Evolutionary conservation across 2,329 filamentous ascomycete genomes (phyloP).

Genomic region (Raffaelea albimanens): DNA sequence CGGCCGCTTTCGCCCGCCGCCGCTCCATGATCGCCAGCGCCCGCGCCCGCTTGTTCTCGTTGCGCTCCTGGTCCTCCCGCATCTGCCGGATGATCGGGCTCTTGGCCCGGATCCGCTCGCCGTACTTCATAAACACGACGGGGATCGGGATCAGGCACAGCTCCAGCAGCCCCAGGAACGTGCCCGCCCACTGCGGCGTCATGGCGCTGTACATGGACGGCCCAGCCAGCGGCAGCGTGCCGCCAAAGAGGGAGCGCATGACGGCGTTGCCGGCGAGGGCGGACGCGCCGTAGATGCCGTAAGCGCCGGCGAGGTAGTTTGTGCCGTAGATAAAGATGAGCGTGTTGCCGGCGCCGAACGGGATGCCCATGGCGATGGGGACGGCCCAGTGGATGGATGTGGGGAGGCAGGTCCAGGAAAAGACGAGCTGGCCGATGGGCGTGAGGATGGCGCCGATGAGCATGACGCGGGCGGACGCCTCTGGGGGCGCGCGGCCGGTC

Average conservation of each 20-base stretch:
- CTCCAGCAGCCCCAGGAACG: conserved; percentile 60
- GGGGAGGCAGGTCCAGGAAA: conserved; percentile 81
- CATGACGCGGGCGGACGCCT: conserved; percentile 73
- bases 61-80: conserved; percentile 27
- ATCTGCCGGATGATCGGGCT: conserved; percentile 35
- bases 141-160: conserved; percentile 65
- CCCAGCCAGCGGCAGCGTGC: conserved; percentile 61
- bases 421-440: conserved; percentile 72
- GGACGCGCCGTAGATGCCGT: conserved; percentile 68
- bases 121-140: conserved; percentile 57
- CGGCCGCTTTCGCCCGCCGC: neutral
- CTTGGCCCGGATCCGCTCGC: conserved; percentile 34
- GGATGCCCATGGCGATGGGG: conserved; percentile 64
- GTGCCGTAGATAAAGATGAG: conserved; percentile 69
- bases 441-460: conserved; percentile 67
- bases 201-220: conserved; percentile 58
- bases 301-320: conserved; percentile 67
- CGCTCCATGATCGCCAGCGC: conserved; percentile 12
- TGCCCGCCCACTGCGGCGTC: conserved; percentile 66
- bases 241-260: conserved; percentile 58
- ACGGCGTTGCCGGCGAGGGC: conserved; percentile 70
- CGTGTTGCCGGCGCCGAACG: conserved; percentile 66
- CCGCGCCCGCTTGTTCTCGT: conserved; percentile 16
- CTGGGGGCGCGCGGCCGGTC: conserved; percentile 65
- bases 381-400: conserved; percentile 68